Base-by-base conservation (phyloP, 1,139 yeast genomes). In the Wickerhamiella infanticola region DNA sequence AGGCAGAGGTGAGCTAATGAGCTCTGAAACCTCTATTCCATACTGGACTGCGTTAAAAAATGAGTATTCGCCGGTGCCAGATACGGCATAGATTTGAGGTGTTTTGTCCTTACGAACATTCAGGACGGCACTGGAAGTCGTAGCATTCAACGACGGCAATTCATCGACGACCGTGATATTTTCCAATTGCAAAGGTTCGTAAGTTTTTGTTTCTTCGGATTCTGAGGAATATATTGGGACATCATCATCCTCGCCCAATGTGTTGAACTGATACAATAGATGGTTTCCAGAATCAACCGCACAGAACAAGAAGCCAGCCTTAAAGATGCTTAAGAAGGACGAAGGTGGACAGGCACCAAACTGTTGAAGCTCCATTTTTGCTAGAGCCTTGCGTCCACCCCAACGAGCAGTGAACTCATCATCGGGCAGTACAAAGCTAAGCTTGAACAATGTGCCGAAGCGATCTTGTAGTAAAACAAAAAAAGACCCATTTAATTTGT, bases 1-100 rank as follows among this genome's bases (percentile, higher is more conserved):
- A 0, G 94, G 94, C 23, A 85, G 67, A 4, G 81, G 86, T 5
- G 90, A 76, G 5, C 80, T 70, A 0, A 81, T 94, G 6, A 84
- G 60, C 43, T 74, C 79, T 1, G 72, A 64, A n/a, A 77, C 69
- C 36, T 77, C 68, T 9, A 78, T 59, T 4, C 86, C 93, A 53
- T 77, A 74, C n/a, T 71, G 67, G 5, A 79, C 55, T 0, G 73
- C 59, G 49, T 75, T 72, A 41, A 81, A 39, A 36, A 73, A 57
- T 0, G 83, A 68, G 55, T 68, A 49, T 53, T 64, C 53, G 46
- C 70, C 58, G 48, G 66, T 54, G 25, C 70, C 67, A 53, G 69
- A 60, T 45, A 69, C 47, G 35, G 72, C 55, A 48, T 61, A 62
- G 7, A 70, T 52, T 45, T 63, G 63, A 4, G 70, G 64, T 24